Evolutionary conservation across 257 asterid genomes (phyloP).

Genomic region (Penstemon davidsonii): DNA sequence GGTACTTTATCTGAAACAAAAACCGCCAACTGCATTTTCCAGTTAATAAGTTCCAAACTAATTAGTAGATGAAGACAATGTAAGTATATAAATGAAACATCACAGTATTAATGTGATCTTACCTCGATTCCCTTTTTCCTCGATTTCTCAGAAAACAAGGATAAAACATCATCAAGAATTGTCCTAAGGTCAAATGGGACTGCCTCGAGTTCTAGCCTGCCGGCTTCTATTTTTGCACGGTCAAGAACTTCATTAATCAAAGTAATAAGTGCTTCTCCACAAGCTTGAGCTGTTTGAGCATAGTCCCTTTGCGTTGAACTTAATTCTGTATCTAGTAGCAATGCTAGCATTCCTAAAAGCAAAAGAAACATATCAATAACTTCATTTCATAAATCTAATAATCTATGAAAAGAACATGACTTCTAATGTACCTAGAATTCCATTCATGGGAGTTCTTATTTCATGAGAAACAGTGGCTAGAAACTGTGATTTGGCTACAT

Average conservation of each 20-base stretch:
- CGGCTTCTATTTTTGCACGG: conserved; percentile 89
- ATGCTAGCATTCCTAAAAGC: conserved; percentile 79
- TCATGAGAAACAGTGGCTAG: conserved; percentile 39
- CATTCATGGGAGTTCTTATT: conserved; percentile 97
- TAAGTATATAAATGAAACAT: not conserved
- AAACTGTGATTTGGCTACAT: conserved; percentile 94
- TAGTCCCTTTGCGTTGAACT: conserved; percentile 84
- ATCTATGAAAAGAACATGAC: not conserved
- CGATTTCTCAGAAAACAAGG: conserved; percentile 85
- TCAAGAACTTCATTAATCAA: conserved; percentile 94
- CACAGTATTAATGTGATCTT: not conserved
- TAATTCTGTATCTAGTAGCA: conserved; percentile 75
- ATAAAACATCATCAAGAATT: conserved; percentile 78
- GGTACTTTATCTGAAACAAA: conserved; percentile 92
- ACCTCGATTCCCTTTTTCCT: conserved; percentile 91
- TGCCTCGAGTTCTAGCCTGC: conserved; percentile 80
- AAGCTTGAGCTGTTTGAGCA: conserved; percentile 93
- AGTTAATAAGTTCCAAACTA: conserved; percentile 24
- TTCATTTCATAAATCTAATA: conserved; percentile 6
- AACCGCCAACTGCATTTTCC: conserved; percentile 76
- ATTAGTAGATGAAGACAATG: conserved; percentile 16
- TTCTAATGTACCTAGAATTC: conserved; percentile 66
- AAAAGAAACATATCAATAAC: conserved; percentile 5
- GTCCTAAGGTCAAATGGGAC: conserved; percentile 78
- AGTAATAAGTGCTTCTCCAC: conserved; percentile 81